These are phyloP conservation scores for Acanthamoeba sp. DNA, from an alignment of 208 protist species.

Conservation along the genomic window DNA sequence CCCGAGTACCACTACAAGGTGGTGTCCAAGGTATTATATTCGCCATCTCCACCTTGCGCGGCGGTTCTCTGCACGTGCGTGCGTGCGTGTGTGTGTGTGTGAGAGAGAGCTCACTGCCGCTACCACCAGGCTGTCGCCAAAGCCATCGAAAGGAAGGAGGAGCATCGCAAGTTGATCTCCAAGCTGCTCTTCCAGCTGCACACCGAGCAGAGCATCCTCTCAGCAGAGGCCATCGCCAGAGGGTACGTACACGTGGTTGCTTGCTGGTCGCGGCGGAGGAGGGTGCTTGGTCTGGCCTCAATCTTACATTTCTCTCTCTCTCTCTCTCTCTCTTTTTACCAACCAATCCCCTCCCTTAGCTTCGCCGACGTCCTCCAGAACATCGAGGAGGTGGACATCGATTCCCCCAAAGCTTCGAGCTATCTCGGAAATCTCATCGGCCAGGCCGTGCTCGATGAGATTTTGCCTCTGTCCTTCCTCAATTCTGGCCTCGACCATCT, in stretches of 20 bases:
- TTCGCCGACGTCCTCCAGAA: background rate
- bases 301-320: background rate
- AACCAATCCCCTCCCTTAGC: background rate
- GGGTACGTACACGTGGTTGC: background rate
- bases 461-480: constrained; percentile 34
- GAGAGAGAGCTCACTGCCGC: no score
- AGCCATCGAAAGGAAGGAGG: constrained; percentile 49
- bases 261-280: no score
- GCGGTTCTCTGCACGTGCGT: no score
- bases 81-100: no score
- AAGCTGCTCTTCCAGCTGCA: constrained; percentile 36
- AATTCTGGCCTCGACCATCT: background rate
- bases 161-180: constrained; percentile 16
- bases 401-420: background rate
- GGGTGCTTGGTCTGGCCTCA: background rate
- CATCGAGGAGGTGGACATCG: constrained; percentile 39
- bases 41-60: no score
- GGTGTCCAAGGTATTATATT: background rate
- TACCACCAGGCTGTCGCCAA: constrained; percentile 52
- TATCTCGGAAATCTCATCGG: constrained; percentile 16
- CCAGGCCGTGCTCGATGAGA: constrained; percentile 39
- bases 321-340: background rate
- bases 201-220: background rate
- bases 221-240: background rate
- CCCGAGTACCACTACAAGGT: constrained; percentile 27